These are phyloP conservation scores for Fraxinus quadrangulata DNA, from an alignment of 257 asterid genomes.

Conservation along the genomic window DNA sequence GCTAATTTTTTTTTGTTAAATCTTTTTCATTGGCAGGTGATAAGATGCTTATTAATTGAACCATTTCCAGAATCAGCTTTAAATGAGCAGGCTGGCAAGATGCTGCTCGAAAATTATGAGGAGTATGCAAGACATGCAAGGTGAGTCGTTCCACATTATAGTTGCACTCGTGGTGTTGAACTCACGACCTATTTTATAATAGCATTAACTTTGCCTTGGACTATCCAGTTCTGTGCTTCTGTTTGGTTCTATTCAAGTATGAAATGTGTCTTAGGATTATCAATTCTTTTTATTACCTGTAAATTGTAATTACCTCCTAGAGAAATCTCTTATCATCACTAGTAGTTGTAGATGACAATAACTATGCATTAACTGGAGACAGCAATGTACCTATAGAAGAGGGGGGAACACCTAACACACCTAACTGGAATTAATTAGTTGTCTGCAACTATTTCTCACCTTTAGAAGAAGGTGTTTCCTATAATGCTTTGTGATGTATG, in stretches of 20 bases:
- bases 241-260: background rate
- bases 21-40: conserved; percentile 53
- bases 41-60: conserved; percentile 90
- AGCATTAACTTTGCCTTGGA: background rate
- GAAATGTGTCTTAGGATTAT: background rate
- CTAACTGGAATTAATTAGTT: no score
- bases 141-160: conserved; percentile 37
- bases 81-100: conserved; percentile 95
- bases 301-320: no score
- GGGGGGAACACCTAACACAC: no score
- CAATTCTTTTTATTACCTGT: no score
- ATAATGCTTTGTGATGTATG: no score
- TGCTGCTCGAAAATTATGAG: conserved; percentile 88
- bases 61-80: conserved; percentile 98
- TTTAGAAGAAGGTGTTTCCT: background rate
- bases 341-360: no score
- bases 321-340: no score
- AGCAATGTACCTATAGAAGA: no score
- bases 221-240: background rate
- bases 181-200: no score
- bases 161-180: background rate
- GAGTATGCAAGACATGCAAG: conserved; percentile 91
- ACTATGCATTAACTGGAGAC: no score
- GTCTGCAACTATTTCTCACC: no score
- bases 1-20: background rate